Evolutionary conservation across 164 flowering plant species (phyloP).

Genomic region (Sedum album): DNA sequence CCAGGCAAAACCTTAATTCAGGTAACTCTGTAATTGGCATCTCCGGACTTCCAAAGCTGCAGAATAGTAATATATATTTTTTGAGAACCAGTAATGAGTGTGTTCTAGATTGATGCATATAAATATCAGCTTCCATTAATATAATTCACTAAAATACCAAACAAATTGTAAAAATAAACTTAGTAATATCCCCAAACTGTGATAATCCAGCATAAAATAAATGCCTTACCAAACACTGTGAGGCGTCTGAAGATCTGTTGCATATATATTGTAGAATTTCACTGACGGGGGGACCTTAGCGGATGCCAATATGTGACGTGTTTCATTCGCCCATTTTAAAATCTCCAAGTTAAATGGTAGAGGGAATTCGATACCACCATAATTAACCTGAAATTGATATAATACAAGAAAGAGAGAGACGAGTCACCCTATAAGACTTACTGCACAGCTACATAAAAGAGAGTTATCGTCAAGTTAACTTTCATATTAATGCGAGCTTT

Average conservation of each 20-base stretch:
- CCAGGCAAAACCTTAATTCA: slow-evolving; percentile 42
- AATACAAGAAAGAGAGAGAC: not conserved
- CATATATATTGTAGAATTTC: slow-evolving; percentile 94
- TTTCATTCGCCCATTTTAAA: slow-evolving; percentile 76
- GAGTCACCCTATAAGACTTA: not conserved
- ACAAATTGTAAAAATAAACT: not conserved
- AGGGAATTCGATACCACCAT: slow-evolving; percentile 48
- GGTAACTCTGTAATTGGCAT: slow-evolving; percentile 55
- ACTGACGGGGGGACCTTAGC: slow-evolving; percentile 80
- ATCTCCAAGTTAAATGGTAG: slow-evolving; percentile 76
- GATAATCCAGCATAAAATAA: slow-evolving; percentile 1
- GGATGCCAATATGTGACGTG: slow-evolving; percentile 40
- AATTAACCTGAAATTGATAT: slow-evolving; percentile 40
- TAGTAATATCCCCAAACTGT: not conserved
- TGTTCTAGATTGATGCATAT: not conserved
- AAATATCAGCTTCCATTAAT: not conserved
- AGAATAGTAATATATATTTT: slow-evolving; percentile 11
- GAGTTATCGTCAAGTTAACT: not conserved
- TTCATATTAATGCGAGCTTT: not conserved
- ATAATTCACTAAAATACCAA: not conserved
- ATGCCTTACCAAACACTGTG: slow-evolving; percentile 80
- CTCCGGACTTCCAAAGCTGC: slow-evolving; percentile 88
- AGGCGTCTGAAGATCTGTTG: slow-evolving; percentile 66
- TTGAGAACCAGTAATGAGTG: no score
- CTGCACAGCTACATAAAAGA: not conserved